Evolutionary conservation across 2,329 filamentous ascomycete genomes (phyloP).

Genomic region (Ceratocystis alfenasii): DNA sequence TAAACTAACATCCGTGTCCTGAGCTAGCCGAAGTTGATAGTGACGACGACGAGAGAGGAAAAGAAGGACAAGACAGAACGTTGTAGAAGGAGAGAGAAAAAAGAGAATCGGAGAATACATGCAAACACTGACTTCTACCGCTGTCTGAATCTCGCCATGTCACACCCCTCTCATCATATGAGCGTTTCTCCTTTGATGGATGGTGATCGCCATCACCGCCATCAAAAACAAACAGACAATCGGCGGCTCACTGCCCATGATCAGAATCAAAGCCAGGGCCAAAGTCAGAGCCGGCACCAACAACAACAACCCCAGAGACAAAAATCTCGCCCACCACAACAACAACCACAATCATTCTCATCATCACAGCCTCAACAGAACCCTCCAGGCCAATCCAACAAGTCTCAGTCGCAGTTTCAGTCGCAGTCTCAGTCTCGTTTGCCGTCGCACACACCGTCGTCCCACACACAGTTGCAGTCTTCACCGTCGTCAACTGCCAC

Average conservation of each 20-base stretch:
- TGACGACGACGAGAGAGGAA: no score
- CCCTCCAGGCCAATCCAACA: no score
- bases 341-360: neutral
- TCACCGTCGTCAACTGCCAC: neutral
- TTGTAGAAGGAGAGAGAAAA: neutral
- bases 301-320: slow-evolving; percentile 8
- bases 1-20: slow-evolving; percentile 9
- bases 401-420: slow-evolving; percentile 4
- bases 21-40: neutral
- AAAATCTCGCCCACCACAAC: neutral
- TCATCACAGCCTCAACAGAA: neutral
- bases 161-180: slow-evolving; percentile 17
- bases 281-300: neutral
- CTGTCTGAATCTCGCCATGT: slow-evolving; percentile 7
- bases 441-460: neutral
- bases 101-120: neutral
- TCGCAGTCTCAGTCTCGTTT: neutral
- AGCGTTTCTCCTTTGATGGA: slow-evolving; percentile 10
- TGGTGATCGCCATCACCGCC: neutral
- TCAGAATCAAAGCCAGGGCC: slow-evolving; percentile 3
- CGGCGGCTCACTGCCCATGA: slow-evolving; percentile 15
- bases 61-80: no score
- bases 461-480: neutral
- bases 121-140: neutral
- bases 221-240: slow-evolving; percentile 13